Evolutionary conservation across 495 filamentous ascomycete genomes (phyloP), one percentile per base, ranked within the genome.

Genomic region (Penicillium cosmopolitanum): DNA sequence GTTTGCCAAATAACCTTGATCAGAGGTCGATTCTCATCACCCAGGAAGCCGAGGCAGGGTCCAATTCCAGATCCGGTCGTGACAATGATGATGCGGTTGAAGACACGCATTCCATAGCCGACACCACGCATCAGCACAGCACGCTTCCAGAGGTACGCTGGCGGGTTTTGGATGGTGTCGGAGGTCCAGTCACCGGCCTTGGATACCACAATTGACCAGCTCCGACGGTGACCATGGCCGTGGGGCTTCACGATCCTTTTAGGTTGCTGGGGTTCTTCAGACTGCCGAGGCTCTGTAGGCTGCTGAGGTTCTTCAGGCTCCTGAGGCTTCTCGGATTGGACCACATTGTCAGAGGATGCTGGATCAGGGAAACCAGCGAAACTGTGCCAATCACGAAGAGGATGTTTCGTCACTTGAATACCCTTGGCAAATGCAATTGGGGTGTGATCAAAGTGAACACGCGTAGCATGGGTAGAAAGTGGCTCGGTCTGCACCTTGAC

Each of bases 41-140:
- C 67, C 0, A 80, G 61, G 55, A 76, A 78, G 0, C 70, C 72
- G 1, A 73, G 67, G 46, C 69, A 70, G 0, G 71, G 89, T 1
- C 89, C 89, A 55, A 92, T 92, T 28, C 89, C 89, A 16, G 87
- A 89, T 28, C 89, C 89, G 0, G 89, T 93, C 4, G 87, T 83
- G 13, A 93, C 84, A 51, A 92, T 69, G 31, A 93, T 79, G 53
- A 89, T 77, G 8, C 77, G 79, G 13, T 69, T 61, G 77, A 91
- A 93, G 0, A 92, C 67, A 19, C 74, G 77, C 4, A 88, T 83
- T 35, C 87, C 80, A 66, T 85, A 83, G 50, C 89, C 79, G 23
- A 92, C 83, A 38, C 89, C 89, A 47, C 80, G 81, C 43, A 85
- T 80, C 67, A 81, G 76, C 13, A 71, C 57, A 15, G 74, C 76